Evolutionary conservation across 495 filamentous ascomycete species (phyloP).

Genomic region (Immersiella caudata): DNA sequence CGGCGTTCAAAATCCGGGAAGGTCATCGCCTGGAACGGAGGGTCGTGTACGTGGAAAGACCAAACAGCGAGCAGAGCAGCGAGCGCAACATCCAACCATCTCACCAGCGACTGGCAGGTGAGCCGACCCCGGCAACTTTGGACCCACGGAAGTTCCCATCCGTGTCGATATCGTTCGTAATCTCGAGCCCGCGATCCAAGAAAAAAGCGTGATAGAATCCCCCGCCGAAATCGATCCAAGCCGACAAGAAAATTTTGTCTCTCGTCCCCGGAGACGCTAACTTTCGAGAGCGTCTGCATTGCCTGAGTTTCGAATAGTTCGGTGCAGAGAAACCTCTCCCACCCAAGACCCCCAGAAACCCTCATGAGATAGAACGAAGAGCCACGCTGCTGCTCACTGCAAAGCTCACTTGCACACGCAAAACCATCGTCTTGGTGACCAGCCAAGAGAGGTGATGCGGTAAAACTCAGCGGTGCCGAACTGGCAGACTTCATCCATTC

Average conservation of each 20-base stretch:
- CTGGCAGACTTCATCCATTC: slow-evolving; percentile 26
- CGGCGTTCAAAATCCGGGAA: slow-evolving; percentile 25
- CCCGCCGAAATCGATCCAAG: slow-evolving; percentile 16
- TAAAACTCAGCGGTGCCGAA: slow-evolving; percentile 29
- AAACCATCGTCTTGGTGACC: slow-evolving; percentile 35
- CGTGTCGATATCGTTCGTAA: not conserved
- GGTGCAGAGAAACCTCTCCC: slow-evolving; percentile 7
- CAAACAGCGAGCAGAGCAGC: slow-evolving; percentile 44
- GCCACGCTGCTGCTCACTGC: slow-evolving; percentile 36
- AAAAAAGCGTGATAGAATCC: slow-evolving; percentile 8
- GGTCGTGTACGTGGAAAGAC: slow-evolving; percentile 11
- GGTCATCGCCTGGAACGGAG: slow-evolving; percentile 5
- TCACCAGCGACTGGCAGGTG: slow-evolving; percentile 36
- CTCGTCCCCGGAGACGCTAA: slow-evolving; percentile 9
- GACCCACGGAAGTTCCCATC: slow-evolving; percentile 20
- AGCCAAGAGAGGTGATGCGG: slow-evolving; percentile 32
- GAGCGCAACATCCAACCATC: slow-evolving; percentile 28
- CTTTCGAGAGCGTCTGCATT: slow-evolving; percentile 7
- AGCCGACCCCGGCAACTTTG: slow-evolving; percentile 27
- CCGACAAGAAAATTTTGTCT: slow-evolving; percentile 12
- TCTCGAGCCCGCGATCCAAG: not conserved
- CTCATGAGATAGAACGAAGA: slow-evolving; percentile 18
- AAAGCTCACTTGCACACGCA: slow-evolving; percentile 32
- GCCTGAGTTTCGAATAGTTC: slow-evolving; percentile 2
- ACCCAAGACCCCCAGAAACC: slow-evolving; percentile 16